Conservation (phyloP, 768 basidiomycete genomes). For the Amanita muscaria region DNA sequence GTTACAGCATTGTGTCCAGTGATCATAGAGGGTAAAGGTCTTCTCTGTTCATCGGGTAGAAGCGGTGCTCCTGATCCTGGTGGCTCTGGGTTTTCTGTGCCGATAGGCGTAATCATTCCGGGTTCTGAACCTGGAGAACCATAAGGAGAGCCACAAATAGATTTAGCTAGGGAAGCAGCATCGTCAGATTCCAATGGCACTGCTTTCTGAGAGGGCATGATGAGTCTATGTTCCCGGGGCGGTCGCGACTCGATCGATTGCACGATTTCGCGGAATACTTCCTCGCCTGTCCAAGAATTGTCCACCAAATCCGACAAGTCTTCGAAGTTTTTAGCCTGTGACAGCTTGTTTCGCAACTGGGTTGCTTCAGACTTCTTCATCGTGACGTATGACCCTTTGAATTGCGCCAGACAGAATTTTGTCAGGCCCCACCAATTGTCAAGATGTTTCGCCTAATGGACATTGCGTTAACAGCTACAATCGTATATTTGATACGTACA, state of each 20-base stretch:
- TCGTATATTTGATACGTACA: slow-evolving; percentile 27
- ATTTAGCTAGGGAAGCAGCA: background rate
- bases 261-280: slow-evolving; percentile 50
- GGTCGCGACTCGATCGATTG: slow-evolving; percentile 40
- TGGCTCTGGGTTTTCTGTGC: slow-evolving; percentile 51
- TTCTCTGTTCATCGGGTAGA: slow-evolving; percentile 31
- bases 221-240: slow-evolving; percentile 27
- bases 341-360: slow-evolving; percentile 41
- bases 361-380: slow-evolving; percentile 54
- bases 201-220: slow-evolving; percentile 20
- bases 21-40: slow-evolving; percentile 30
- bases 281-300: slow-evolving; percentile 44
- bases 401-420: slow-evolving; percentile 81
- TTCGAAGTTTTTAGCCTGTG: slow-evolving; percentile 54
- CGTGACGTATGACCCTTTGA: slow-evolving; percentile 56
- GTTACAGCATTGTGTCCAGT: slow-evolving; percentile 37
- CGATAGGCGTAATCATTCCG: slow-evolving; percentile 34
- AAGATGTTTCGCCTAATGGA: slow-evolving; percentile 56
- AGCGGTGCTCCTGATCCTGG: slow-evolving; percentile 44
- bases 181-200: slow-evolving; percentile 16
- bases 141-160: background rate
- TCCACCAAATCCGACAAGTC: slow-evolving; percentile 44
- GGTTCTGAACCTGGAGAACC: slow-evolving; percentile 11
- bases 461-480: background rate
- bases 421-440: slow-evolving; percentile 77